Evolutionary conservation across 2,329 filamentous ascomycete genomes (phyloP).

Genomic region (Cladosporium cucumerinum): DNA sequence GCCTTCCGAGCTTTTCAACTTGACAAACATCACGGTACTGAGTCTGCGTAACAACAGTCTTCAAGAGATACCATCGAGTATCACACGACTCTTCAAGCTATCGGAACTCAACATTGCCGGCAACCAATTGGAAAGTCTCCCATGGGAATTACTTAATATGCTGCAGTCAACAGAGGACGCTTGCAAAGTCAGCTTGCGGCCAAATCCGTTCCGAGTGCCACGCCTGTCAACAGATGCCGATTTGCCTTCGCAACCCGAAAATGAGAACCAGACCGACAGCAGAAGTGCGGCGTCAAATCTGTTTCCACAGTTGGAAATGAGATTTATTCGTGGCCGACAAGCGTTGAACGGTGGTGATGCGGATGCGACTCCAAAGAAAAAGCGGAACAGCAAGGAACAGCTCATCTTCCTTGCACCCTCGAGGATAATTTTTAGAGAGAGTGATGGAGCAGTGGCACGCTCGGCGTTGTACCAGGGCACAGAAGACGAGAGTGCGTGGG

Average conservation of each 20-base stretch:
- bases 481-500: conserved; percentile 16
- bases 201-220: conserved; percentile 56
- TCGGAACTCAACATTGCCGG: conserved; percentile 63
- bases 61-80: conserved; percentile 57
- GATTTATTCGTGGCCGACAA: not conserved
- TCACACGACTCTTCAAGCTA: conserved; percentile 58
- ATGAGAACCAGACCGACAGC: not conserved
- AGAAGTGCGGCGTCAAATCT: not conserved
- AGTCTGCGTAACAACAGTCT: conserved; percentile 65
- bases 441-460: not conserved
- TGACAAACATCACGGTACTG: conserved; percentile 61
- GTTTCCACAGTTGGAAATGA: not conserved
- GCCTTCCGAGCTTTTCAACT: conserved; percentile 59
- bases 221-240: not conserved
- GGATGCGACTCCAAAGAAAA: conserved; percentile 31
- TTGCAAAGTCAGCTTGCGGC: conserved; percentile 54
- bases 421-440: conserved; percentile 6
- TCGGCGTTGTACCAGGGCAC: not conserved
- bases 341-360: conserved; percentile 1
- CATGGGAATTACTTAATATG: conserved; percentile 60
- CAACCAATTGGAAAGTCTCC: conserved; percentile 60
- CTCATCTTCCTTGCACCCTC: conserved; percentile 27
- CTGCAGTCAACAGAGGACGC: conserved; percentile 46
- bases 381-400: conserved; percentile 28
- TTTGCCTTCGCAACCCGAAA: not conserved